These are phyloP conservation scores for Sherardia arvensis DNA, from an alignment of 257 asterid genomes.

Conservation along the genomic window DNA sequence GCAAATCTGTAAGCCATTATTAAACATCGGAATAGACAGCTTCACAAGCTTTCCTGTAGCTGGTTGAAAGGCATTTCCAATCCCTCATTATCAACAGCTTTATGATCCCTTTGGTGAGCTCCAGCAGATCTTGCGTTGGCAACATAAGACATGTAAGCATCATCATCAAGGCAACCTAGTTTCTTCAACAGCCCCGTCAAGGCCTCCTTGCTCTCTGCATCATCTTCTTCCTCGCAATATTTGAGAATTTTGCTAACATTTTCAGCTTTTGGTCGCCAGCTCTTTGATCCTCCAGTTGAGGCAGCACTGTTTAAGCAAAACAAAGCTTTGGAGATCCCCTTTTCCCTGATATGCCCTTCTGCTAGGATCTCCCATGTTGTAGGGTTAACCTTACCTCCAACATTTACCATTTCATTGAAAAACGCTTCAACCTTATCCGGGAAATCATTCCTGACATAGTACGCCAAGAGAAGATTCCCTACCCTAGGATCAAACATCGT, in stretches of 20 bases:
- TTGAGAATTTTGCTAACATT: constrained; percentile 44
- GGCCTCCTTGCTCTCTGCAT: constrained; percentile 36
- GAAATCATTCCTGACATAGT: constrained; percentile 53
- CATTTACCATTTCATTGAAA: constrained; percentile 50
- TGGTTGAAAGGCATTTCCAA: constrained; percentile 33
- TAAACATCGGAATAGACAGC: constrained; percentile 3
- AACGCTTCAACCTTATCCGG: constrained; percentile 46
- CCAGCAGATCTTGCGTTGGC: constrained; percentile 17
- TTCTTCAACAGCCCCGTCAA: constrained; percentile 41
- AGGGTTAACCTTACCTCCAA: constrained; percentile 69
- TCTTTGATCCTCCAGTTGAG: constrained; percentile 39
- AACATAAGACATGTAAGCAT: constrained; percentile 38
- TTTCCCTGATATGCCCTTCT: constrained; percentile 48
- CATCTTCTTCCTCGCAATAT: constrained; percentile 45
- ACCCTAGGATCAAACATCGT: constrained; percentile 56
- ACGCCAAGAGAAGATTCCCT: constrained; percentile 57
- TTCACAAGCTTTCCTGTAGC: constrained; percentile 57
- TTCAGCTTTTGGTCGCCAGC: constrained; percentile 66
- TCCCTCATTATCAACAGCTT: constrained; percentile 25
- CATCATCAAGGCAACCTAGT: constrained; percentile 52
- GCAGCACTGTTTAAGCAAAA: constrained; percentile 67
- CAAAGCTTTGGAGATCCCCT: constrained; percentile 54
- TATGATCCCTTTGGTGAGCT: constrained; percentile 11
- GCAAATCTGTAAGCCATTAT: background rate
- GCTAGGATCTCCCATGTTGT: constrained; percentile 82